Evolutionary conservation across 129 eudicot species (phyloP).

Genomic region (Calendula officinalis): DNA sequence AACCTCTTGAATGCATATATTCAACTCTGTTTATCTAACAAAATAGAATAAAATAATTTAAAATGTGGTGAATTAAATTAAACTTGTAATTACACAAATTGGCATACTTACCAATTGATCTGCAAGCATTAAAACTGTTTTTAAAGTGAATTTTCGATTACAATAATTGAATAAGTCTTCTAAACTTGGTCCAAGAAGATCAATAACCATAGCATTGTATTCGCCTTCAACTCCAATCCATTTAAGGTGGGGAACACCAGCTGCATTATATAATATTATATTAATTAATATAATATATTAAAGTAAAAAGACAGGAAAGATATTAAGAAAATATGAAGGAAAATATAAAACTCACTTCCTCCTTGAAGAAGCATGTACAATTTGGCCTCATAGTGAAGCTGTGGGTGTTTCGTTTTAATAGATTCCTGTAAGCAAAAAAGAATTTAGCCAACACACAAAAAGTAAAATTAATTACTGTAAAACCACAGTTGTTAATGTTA

Average conservation of each 20-base stretch:
- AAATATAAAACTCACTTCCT: conserved; percentile 64
- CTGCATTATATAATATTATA: conserved; percentile 36
- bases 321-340: background rate
- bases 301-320: background rate
- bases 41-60: conserved; percentile 14
- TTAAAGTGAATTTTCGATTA: conserved; percentile 72
- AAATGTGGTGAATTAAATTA: background rate
- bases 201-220: conserved; percentile 80
- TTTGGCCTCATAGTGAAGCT: conserved; percentile 86
- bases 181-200: conserved; percentile 95
- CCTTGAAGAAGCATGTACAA: conserved; percentile 92
- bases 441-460: background rate
- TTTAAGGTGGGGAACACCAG: conserved; percentile 83
- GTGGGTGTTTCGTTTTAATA: conserved; percentile 84
- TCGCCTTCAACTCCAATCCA: conserved; percentile 94
- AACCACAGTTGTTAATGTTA: conserved; percentile 2
- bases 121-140: conserved; percentile 91
- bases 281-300: background rate
- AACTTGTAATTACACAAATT: background rate
- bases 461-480: background rate
- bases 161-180: conserved; percentile 90
- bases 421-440: conserved; percentile 55
- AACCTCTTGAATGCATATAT: conserved; percentile 92
- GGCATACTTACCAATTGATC: conserved; percentile 70
- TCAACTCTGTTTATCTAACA: conserved; percentile 81